Conservation (phyloP, 306 rosid genomes). For the Phaseolus lunatus region DNA sequence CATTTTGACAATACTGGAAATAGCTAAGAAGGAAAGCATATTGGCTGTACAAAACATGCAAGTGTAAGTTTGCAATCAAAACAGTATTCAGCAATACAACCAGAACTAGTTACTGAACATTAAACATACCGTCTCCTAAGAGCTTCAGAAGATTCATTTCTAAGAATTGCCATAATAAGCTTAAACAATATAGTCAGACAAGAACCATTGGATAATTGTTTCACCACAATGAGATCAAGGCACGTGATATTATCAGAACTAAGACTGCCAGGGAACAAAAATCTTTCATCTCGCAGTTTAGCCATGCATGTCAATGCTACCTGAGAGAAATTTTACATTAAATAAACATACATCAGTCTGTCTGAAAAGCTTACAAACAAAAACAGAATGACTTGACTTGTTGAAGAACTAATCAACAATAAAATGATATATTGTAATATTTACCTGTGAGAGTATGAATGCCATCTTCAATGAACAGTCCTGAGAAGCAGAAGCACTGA, state of each 20-base stretch:
- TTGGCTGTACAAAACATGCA: conserved; percentile 70
- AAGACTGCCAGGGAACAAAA: conserved; percentile 75
- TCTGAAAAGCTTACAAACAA: conserved; percentile 11
- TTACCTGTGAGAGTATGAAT: conserved; percentile 86
- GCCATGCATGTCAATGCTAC: conserved; percentile 98
- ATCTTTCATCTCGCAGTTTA: conserved; percentile 94
- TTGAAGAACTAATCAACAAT: conserved; percentile 32
- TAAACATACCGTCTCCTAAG: conserved; percentile 87
- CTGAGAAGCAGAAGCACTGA: conserved; percentile 90
- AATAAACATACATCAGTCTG: conserved; percentile 24
- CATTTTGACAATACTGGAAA: conserved; percentile 91
- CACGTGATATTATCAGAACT: conserved; percentile 78
- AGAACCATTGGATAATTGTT: conserved; percentile 93
- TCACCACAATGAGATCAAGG: conserved; percentile 80
- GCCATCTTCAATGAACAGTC: conserved; percentile 98
- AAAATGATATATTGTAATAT: conserved; percentile 7
- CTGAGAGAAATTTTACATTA: conserved; percentile 53
- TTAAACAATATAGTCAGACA: conserved; percentile 89
- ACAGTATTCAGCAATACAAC: conserved; percentile 25
- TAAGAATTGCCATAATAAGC: conserved; percentile 81
- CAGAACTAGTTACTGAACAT: conserved; percentile 10
- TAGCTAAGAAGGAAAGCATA: conserved; percentile 94
- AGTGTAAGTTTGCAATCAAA: conserved; percentile 55
- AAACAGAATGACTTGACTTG: conserved; percentile 32
- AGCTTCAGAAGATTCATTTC: conserved; percentile 93